phyloP scores from a whole-genome alignment of 2,329 filamentous ascomycete species.

The Epichloe hybrida region DNA sequence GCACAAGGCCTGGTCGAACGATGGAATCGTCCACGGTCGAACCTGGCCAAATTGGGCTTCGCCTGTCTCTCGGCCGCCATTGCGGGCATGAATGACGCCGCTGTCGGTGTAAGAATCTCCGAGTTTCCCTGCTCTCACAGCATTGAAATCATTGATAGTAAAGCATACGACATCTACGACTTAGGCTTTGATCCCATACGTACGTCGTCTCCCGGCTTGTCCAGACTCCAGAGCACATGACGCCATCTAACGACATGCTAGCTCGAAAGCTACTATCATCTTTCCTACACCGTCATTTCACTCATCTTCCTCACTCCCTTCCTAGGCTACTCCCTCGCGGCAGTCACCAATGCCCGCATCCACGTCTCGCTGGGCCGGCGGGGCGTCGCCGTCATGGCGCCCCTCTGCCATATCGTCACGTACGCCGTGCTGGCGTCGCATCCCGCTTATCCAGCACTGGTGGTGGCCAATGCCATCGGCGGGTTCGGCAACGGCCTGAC shows the following conservation, averaged over 20 bases:
- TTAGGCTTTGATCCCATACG: conserved; percentile 22
- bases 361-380: conserved; percentile 50
- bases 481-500: conserved; percentile 55
- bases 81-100: conserved; percentile 50
- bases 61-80: conserved; percentile 46
- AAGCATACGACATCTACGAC: too few species aligned
- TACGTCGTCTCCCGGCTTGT: conserved; percentile 9
- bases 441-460: conserved; percentile 50
- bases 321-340: conserved; percentile 46
- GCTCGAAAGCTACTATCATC: conserved; percentile 47
- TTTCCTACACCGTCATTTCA: conserved; percentile 47
- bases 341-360: conserved; percentile 45
- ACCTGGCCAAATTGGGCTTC: conserved; percentile 19
- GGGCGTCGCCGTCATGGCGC: conserved; percentile 50
- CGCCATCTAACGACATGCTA: conserved; percentile 11
- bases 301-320: conserved; percentile 52
- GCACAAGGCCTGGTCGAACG: conserved; percentile 16
- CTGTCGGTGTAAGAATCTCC: conserved; percentile 34
- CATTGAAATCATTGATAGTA: not conserved
- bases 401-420: conserved; percentile 45
- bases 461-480: conserved; percentile 47
- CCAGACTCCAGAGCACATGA: too few species aligned
- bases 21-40: conserved; percentile 24
- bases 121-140: conserved; percentile 1
- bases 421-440: conserved; percentile 48